Conservation (phyloP, 2,329 filamentous ascomycete genomes). For the Claviceps humidiphila region DNA sequence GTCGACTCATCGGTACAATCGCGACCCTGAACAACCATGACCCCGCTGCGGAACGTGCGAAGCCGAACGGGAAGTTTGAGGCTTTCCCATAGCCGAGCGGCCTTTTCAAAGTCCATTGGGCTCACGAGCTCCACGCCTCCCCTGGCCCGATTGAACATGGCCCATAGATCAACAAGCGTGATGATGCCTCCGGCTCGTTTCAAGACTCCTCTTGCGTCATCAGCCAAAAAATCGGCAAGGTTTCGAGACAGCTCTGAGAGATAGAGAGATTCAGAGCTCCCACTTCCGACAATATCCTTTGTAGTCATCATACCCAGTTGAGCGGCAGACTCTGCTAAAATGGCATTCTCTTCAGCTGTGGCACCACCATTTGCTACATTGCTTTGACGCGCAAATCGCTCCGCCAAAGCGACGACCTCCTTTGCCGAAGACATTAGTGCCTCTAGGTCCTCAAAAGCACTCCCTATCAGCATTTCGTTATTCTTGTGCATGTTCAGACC, state of each 20-base stretch:
- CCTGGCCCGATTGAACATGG: constrained; percentile 83
- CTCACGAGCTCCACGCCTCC: constrained; percentile 92
- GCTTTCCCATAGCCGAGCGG: constrained; percentile 76
- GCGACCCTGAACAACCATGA: constrained; percentile 82
- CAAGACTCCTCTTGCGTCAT: constrained; percentile 67
- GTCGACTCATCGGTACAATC: constrained; percentile 89
- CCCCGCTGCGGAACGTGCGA: constrained; percentile 78
- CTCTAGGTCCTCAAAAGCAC: constrained; percentile 89
- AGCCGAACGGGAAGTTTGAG: constrained; percentile 76
- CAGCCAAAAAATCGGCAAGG: constrained; percentile 77
- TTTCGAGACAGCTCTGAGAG: constrained; percentile 76
- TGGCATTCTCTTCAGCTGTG: constrained; percentile 55
- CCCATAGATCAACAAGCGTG: constrained; percentile 82
- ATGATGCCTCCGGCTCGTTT: constrained; percentile 76
- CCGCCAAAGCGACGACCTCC: constrained; percentile 85
- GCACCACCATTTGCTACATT: constrained; percentile 45
- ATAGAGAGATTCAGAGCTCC: constrained; percentile 68
- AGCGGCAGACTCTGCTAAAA: constrained; percentile 64
- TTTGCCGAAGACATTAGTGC: constrained; percentile 96
- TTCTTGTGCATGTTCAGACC: constrained; percentile 77
- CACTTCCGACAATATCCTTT: constrained; percentile 79
- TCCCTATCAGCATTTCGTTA: constrained; percentile 85
- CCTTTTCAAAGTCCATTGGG: constrained; percentile 82
- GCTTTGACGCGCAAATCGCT: constrained; percentile 64
- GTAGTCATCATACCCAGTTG: constrained; percentile 85